Conservation (phyloP, 78 protist genomes). For the Tieghemostelium lacteum region DNA sequence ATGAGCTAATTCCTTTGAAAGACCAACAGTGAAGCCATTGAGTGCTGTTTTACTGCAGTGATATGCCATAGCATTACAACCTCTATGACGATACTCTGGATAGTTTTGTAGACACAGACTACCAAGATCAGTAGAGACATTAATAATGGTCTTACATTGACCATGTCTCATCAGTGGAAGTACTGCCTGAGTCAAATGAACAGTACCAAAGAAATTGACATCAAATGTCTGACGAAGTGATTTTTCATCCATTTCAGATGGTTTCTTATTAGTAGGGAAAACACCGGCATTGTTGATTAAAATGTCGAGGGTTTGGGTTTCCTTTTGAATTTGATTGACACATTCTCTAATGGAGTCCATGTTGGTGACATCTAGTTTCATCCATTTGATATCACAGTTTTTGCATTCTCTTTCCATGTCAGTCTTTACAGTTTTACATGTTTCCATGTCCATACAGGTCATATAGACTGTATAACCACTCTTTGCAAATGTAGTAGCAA, state of each 20-base stretch:
- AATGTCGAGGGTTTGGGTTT: background rate
- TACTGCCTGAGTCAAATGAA: background rate
- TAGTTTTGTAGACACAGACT: background rate
- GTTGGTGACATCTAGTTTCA: background rate
- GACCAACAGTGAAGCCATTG: background rate
- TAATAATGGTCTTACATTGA: background rate
- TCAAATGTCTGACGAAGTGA: background rate
- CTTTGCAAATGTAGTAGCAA: background rate
- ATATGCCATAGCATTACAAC: background rate
- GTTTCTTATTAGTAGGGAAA: too few species aligned
- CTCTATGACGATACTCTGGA: background rate
- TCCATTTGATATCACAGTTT: background rate
- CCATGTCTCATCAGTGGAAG: background rate
- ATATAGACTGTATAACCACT: slow-evolving; percentile 4
- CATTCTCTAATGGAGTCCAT: background rate
- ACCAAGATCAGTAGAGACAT: too few species aligned
- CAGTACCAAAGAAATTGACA: background rate
- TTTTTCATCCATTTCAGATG: background rate
- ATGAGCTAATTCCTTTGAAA: background rate
- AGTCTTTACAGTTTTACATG: background rate
- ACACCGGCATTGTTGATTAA: too few species aligned
- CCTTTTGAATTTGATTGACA: background rate
- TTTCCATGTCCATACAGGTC: background rate
- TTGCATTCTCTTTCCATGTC: background rate
- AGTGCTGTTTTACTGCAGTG: background rate